Evolutionary conservation across 225 moss, liverwort and hornwort species (phyloP), one percentile per base, ranked within the genome.

Genomic region (Takakia lepidozioides): DNA sequence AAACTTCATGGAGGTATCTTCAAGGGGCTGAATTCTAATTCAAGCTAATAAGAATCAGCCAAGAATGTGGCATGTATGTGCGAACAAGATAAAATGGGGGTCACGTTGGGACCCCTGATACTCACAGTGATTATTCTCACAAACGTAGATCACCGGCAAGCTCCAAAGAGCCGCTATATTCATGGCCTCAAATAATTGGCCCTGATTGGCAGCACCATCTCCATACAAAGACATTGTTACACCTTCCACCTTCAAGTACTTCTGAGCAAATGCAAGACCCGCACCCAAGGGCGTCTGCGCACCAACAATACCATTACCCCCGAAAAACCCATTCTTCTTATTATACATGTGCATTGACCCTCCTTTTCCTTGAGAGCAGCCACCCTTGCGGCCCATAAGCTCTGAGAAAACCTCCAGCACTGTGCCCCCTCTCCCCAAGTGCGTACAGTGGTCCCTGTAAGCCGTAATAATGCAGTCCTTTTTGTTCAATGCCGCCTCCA

Each of bases 161-260:
- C 88, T 73, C 93, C 90, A 95, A 38, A 90, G 84, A 27, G 93
- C 93, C 2, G 93, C 66, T 46, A 95, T 95, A 47, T 95, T 95
- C 93, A 95, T 95, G 6, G 93, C 86, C 72, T 95, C 93, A 29
- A 95, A 95, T 20, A 95, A 62, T 84, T 95, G 90, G 11, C 90
- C 95, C 75, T 95, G 95, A 61, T 95, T 95, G 29, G 95, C 90
- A 26, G 95, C 95, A 39, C 95, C 95, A 53, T 95, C 95, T 16
- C 95, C 95, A 29, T 95, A 95, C 55, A 95, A 42, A 37, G 90
- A 64, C 68, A 95, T 0, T 42, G 95, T 90, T 29, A 95, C 87
- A 27, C 95, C 95, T 2, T 95, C 95, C 57, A 84, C 84, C 70
- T 95, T 95, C 54, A 82, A 18, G 17, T 95, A 95, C 82, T 90